Evolutionary conservation across 2,329 filamentous ascomycete species (phyloP), one percentile per base, ranked within the genome.

Genomic region (Fusarium sp.): DNA sequence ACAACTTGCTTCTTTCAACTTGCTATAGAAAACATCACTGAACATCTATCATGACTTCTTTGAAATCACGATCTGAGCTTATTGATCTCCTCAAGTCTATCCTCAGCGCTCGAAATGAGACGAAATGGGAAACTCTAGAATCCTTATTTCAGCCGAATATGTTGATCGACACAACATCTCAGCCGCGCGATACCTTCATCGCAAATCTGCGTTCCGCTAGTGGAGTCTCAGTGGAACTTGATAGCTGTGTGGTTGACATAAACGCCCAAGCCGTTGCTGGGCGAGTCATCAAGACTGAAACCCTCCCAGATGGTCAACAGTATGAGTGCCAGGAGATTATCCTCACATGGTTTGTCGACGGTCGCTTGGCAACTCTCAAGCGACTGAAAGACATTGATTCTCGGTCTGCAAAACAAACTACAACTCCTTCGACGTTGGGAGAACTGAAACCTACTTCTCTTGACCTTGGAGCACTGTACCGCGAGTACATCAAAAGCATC

Each of bases 401-500:
- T 2, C 39, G 38, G 10, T 58, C 38, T 7, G 25, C 23, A 1
- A 60, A 15, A 4, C 37, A 58, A 7, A 2, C 16, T 3, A 21
- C 12, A 5, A 73, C 63, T 29, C 67, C 71, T 6, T 3, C 25
- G 0, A 0, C 10, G 16, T 10, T 64, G 3, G 10, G 29, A 3
- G 27, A 45, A 2, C 5, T 9, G 7, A 52, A 1, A 7, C 19
- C 15, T 7, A 37, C 54, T 1, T 27, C 57, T 14, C 9, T 68
- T 21, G 42, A 73, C 2, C 57, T 73, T 4, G 49, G 1, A 8
- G 10, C 27, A 6, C 4, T 11, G 5, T 73, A 73, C 29, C 37
- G 35, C 31, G 19, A 39, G 6, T 73, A 73, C 5, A 73, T 73
- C 23, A 19, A 15, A 16, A 46, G 35, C 25, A 73, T 73, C 15